phyloP scores from a whole-genome alignment of 306 rosid species.

The Vigna radiata region DNA sequence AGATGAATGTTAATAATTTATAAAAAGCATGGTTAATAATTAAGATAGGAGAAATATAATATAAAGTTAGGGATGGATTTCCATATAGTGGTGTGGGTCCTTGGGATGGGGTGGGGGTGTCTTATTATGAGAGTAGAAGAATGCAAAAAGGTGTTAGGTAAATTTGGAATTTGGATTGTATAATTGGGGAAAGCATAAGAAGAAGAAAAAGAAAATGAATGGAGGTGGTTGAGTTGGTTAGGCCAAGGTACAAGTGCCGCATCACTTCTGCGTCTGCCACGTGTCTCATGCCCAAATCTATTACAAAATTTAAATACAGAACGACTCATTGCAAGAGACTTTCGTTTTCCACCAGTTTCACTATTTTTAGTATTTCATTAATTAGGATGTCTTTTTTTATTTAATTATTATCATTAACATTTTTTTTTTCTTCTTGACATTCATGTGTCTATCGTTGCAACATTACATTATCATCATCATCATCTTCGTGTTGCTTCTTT shows the following conservation, averaged over 20 bases:
- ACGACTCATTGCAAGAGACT: background rate
- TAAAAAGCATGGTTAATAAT: background rate
- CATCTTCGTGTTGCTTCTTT: too few relatives aligned
- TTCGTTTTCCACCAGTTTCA: background rate
- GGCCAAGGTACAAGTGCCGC: slow-evolving; percentile 46
- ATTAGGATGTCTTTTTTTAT: background rate
- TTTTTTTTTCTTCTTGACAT: too few relatives aligned
- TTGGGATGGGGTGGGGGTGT: background rate
- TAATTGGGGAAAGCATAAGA: slow-evolving; percentile 12
- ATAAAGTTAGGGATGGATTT: slow-evolving; percentile 1
- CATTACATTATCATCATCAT: too few relatives aligned
- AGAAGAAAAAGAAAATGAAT: background rate
- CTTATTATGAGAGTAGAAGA: background rate
- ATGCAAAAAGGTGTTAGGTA: slow-evolving; percentile 38
- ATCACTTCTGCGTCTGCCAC: slow-evolving; percentile 41
- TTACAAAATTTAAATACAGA: background rate
- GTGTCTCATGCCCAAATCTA: slow-evolving; percentile 19
- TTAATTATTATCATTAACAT: too few relatives aligned
- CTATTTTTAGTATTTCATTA: background rate
- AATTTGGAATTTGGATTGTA: slow-evolving; percentile 37
- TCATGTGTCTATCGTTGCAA: too few relatives aligned
- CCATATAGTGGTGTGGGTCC: slow-evolving; percentile 26
- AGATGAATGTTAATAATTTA: background rate
- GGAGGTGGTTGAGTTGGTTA: slow-evolving; percentile 48
- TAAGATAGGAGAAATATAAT: background rate